A percentile compares a stretch with the other conserved stretches of the same genome.
These are phyloP conservation scores for Pyrenophora graminea DNA, from an alignment of 2,329 filamentous ascomycete species.

Conservation along the genomic window DNA sequence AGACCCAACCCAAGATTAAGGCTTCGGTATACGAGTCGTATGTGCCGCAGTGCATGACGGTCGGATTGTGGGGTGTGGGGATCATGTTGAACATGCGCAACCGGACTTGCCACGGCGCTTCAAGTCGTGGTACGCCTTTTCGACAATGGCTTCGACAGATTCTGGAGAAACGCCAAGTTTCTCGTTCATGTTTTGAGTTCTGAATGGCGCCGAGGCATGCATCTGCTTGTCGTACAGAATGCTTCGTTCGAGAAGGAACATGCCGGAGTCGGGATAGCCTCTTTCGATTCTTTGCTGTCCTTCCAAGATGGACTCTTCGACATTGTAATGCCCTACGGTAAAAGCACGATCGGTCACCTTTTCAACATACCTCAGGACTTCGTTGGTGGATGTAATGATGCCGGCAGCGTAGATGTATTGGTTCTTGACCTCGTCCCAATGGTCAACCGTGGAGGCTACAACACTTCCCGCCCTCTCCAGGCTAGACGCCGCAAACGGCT, in stretches of 20 bases:
- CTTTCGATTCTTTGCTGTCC: conserved; percentile 40
- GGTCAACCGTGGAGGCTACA: conserved; percentile 28
- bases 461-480: conserved; percentile 38
- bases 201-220: conserved; percentile 30
- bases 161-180: conserved; percentile 25
- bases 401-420: conserved; percentile 44
- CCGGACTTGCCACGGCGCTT: conserved; percentile 30
- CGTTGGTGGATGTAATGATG: conserved; percentile 37
- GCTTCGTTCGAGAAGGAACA: conserved; percentile 47
- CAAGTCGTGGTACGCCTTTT: conserved; percentile 24
- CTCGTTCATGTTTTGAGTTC: conserved; percentile 26
- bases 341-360: conserved; percentile 34
- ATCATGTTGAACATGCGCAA: conserved; percentile 42
- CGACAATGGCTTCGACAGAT: conserved; percentile 22
- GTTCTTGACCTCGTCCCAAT: conserved; percentile 44
- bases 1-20: neutral
- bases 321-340: conserved; percentile 36
- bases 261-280: conserved; percentile 46
- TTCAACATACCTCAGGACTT: conserved; percentile 38
- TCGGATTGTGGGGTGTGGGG: neutral
- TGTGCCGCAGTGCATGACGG: too few species aligned
- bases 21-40: too few species aligned
- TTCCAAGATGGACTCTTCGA: conserved; percentile 44
- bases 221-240: conserved; percentile 44
- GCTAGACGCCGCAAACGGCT: conserved; percentile 44